phyloP scores from a whole-genome alignment of 805 yeast genomes.

The Diddensiella santjacobensis region DNA sequence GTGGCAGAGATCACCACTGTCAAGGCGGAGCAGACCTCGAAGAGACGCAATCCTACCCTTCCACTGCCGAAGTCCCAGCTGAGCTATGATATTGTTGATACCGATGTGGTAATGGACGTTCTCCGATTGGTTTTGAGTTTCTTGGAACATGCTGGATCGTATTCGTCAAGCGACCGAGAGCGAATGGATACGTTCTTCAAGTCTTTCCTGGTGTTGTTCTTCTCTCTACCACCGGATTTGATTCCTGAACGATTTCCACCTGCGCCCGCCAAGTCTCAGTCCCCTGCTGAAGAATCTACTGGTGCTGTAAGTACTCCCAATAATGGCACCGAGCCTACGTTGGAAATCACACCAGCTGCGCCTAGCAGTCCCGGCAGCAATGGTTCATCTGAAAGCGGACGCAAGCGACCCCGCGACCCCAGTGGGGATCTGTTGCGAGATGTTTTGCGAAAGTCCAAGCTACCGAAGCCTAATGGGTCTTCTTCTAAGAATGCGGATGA shows the following conservation, averaged over 20 bases:
- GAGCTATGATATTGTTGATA: constrained; percentile 60
- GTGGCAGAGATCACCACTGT: constrained; percentile 89
- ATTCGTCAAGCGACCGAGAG: constrained; percentile 77
- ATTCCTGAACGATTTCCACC: constrained; percentile 17
- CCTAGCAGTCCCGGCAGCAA: background rate
- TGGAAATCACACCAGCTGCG: background rate
- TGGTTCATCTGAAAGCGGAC: background rate
- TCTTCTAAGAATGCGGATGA: constrained; percentile 10
- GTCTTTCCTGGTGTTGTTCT: constrained; percentile 68
- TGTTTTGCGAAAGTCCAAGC: constrained; percentile 42
- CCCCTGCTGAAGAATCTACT: background rate
- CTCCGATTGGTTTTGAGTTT: constrained; percentile 62
- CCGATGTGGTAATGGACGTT: constrained; percentile 69
- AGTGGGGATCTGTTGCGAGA: constrained; percentile 49
- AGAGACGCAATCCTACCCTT: constrained; percentile 77
- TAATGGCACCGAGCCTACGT: background rate
- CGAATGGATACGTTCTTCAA: constrained; percentile 66
- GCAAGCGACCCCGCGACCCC: constrained; percentile 28
- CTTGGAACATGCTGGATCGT: constrained; percentile 63
- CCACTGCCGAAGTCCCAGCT: constrained; percentile 81
- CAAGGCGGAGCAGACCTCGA: constrained; percentile 79
- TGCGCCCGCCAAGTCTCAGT: background rate
- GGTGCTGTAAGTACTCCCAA: background rate
- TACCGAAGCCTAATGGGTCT: constrained; percentile 12
- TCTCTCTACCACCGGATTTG: constrained; percentile 42